Evolutionary conservation across 1,284 basidiomycete species (phyloP).

Genomic region (Phylloboletellus chloephorus): DNA sequence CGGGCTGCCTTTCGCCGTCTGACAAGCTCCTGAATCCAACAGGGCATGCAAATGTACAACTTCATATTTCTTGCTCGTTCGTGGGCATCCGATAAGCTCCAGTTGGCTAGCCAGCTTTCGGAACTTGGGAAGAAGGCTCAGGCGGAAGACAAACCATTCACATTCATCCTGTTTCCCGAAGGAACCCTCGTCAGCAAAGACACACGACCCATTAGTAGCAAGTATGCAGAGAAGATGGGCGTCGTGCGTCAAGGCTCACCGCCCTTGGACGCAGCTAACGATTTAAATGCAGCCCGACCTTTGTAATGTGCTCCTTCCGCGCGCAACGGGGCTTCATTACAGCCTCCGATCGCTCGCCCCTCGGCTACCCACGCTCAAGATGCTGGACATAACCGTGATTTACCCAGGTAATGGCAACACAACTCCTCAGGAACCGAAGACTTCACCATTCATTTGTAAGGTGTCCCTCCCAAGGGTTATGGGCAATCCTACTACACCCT

Average conservation of each 20-base stretch:
- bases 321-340: conserved; percentile 87
- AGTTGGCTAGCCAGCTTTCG: conserved; percentile 56
- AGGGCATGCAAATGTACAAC: conserved; percentile 89
- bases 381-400: conserved; percentile 86
- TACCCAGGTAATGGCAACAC: conserved; percentile 65
- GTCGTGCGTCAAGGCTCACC: conserved; percentile 52
- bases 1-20: conserved; percentile 23
- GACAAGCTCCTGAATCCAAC: conserved; percentile 12
- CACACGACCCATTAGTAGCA: conserved; percentile 78
- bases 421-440: background rate
- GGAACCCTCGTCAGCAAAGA: conserved; percentile 84
- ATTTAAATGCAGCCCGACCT: conserved; percentile 60
- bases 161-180: conserved; percentile 88
- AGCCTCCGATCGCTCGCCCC: conserved; percentile 78
- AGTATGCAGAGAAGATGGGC: conserved; percentile 78
- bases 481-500: conserved; percentile 86
- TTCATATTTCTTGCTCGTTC: conserved; percentile 88
- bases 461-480: conserved; percentile 63
- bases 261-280: conserved; percentile 8
- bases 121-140: conserved; percentile 56
- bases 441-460: conserved; percentile 33
- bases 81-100: conserved; percentile 76
- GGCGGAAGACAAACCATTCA: conserved; percentile 63
- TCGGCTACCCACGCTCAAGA: conserved; percentile 68
- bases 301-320: conserved; percentile 75